phyloP scores from a whole-genome alignment of 2,329 filamentous ascomycete species.

The Alternaria gaisen region DNA sequence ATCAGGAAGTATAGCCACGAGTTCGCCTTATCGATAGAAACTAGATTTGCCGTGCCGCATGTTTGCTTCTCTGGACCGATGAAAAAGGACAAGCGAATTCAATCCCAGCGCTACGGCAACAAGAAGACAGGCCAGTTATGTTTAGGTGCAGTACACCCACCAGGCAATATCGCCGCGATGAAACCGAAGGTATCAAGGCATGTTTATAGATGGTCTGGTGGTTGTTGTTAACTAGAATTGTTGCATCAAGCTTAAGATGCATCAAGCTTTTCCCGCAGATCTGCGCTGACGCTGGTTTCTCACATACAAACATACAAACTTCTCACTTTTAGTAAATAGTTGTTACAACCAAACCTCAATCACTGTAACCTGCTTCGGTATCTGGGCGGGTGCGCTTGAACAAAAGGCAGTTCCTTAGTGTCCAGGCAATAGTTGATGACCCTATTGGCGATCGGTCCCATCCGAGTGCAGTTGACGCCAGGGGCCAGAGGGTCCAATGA shows the following conservation, averaged over 20 bases:
- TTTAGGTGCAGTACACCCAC: constrained; percentile 11
- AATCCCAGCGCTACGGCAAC: constrained; percentile 13
- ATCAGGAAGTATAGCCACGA: constrained; percentile 1
- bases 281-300: background rate
- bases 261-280: background rate
- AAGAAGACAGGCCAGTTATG: constrained; percentile 7
- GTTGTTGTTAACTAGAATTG: background rate
- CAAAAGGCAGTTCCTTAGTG: constrained; percentile 1
- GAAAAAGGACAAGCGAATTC: constrained; percentile 9
- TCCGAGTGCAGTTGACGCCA: constrained; percentile 14
- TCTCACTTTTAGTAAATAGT: background rate
- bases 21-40: constrained; percentile 14
- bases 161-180: constrained; percentile 7
- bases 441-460: constrained; percentile 9
- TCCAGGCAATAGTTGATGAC: background rate
- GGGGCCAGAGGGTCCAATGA: constrained; percentile 13
- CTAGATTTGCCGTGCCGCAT: constrained; percentile 17
- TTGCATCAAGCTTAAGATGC: background rate
- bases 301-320: background rate
- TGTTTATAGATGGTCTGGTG: background rate
- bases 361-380: constrained; percentile 1
- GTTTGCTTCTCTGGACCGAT: constrained; percentile 10
- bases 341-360: background rate
- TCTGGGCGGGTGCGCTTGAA: background rate
- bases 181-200: constrained; percentile 1